Evolutionary conservation across 257 asterid species (phyloP).

Genomic region (Nicotiana knightiana): DNA sequence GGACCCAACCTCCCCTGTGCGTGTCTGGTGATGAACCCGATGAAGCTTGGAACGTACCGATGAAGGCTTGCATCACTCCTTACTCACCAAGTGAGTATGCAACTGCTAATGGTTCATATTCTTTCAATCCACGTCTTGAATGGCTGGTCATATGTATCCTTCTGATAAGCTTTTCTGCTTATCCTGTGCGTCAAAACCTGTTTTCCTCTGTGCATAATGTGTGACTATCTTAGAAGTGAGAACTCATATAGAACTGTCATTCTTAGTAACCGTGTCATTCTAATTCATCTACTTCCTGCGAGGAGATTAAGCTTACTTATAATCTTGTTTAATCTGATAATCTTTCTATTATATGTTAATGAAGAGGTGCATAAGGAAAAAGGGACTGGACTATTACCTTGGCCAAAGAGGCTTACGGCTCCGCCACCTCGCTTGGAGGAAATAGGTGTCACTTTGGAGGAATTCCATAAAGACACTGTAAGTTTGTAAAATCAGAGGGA

Average conservation of each 20-base stretch:
- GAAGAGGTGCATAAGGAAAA: constrained; percentile 71
- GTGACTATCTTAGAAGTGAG: not conserved
- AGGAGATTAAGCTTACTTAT: constrained; percentile 3
- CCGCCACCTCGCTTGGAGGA: constrained; percentile 76
- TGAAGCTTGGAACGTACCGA: constrained; percentile 66
- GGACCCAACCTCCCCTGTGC: constrained; percentile 65
- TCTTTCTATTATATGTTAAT: constrained; percentile 3
- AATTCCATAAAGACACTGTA: constrained; percentile 65
- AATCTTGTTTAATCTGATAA: not conserved
- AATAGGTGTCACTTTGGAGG: constrained; percentile 45
- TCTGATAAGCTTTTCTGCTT: not conserved
- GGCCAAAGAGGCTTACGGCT: constrained; percentile 81
- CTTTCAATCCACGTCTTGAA: not conserved
- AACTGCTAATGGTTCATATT: constrained; percentile 5
- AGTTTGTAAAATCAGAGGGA: constrained; percentile 23
- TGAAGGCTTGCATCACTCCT: constrained; percentile 88
- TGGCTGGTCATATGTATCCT: not conserved
- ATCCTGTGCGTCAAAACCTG: not conserved
- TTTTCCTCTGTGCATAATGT: not conserved
- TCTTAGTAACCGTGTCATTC: not conserved
- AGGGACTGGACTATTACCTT: constrained; percentile 74
- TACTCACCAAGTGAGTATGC: constrained; percentile 61
- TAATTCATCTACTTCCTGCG: not conserved
- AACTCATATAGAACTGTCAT: not conserved
- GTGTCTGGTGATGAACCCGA: constrained; percentile 77